Base-by-base conservation (phyloP, 1,284 basidiomycete species). In the Ustilago crameri region DNA sequence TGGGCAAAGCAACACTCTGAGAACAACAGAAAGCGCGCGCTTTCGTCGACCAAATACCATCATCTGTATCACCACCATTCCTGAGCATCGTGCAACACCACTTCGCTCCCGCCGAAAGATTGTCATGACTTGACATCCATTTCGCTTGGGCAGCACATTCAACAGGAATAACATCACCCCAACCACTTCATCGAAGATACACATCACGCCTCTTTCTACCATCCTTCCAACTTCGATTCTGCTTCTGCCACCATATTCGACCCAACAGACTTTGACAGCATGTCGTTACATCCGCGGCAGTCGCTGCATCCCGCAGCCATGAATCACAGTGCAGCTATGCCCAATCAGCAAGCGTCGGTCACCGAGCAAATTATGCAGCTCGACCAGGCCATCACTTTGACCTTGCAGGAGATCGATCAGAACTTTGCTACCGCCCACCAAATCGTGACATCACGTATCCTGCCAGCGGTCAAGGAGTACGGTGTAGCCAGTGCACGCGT, bases 341-440 rank as follows among this genome's bases (percentile, higher is more conserved):
- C 65, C 4, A 50, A 46, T 18, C 70, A 57, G 34, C 63, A 62
- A 41, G 54, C 69, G 9, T 67, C 93, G 24, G 87, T 91, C 34
- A 87, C 88, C 45, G 91, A 92, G 82, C 91, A 94, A 86, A 91
- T 94, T 58, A 93, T 96, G 82, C 93, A 95, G 84, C 92, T 96
- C 64, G 94, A 97, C 84, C 94, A 95, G 83, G 87, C 95, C 75
- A 96, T 96, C 76, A 96, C 94, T 1, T 87, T 95, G 48, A 83
- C 85, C 26, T 72, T 84, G 7, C 85, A 96, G 89, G 92, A 95
- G 80, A 91, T 95, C 77, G 94, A 97, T 81, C 91, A 92, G 60
- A 94, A 95, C 82, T 94, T 96, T 84, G 91, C 94, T 0, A 91
- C 88, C 73, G 91, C 94, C 52, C 93, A 96, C 79, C 88, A 93